Evolutionary conservation across 805 yeast species (phyloP), one percentile per base, ranked within the genome.

Genomic region (Isabelozyma rhagii): DNA sequence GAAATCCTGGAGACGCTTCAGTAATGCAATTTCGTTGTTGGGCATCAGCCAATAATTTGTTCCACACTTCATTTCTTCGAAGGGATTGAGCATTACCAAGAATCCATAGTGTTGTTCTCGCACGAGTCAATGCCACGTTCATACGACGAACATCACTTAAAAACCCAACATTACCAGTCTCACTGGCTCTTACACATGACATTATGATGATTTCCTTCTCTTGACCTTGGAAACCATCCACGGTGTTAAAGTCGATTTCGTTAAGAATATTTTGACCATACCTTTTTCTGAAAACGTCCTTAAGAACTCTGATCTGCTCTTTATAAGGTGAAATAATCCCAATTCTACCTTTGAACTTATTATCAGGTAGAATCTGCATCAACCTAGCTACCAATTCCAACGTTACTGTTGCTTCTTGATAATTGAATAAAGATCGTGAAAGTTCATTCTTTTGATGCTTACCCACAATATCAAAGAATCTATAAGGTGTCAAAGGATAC

Each of bases 71-170:
- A 62, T 91, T 87, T 47, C 80, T 70, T 6, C 64, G 58, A 55
- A 93, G 77, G 1, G 96, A 83, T n/a, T 75, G 71, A 29, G 77
- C 80, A 57, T 88, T 84, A 17, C 99, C 99, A 13, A 96, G 67
- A 49, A 94, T 84, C 98, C 98, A 94, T 55, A 94, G 72, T 0
- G 98, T 87, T 1, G 96, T 79, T 57, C 86, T 82, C 0, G 98
- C 97, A 72, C 99, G 87, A 0, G 98, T 93, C 38, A 94, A 71
- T 0, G 97, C 98, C 47, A 94, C 99, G 67, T 94, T 94, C 97
- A 94, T 89, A 73, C 99, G 88, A 55, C 99, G 80, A 39, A 85
- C 79, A 68, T 94, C 99, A 44, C 87, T 85, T 64, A 94, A 77
- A 69, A 94, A 94, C 14, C 98, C 99, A 51, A 93, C 89, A 21